Percentiles rank a stretch among this genome's conserved stretches.
These are phyloP conservation scores for Leersia perrieri DNA, from an alignment of 176 grass and related monocot species.

Conservation along the genomic window DNA sequence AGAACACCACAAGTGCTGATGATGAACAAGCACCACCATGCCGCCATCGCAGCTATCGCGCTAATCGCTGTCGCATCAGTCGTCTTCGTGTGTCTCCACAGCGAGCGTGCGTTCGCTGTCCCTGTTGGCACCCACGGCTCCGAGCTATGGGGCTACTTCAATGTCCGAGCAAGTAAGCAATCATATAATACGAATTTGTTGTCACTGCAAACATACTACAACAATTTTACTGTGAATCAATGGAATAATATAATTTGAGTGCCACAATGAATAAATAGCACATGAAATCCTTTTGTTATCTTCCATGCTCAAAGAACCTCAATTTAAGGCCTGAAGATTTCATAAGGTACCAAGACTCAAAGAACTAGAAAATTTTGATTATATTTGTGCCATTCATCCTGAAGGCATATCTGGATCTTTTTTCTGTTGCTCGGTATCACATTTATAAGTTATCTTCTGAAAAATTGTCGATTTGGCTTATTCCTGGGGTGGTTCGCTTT, in stretches of 20 bases:
- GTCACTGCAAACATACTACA: constrained; percentile 12
- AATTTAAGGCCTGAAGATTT: not conserved
- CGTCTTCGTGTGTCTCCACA: too few relatives aligned
- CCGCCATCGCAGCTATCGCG: too few relatives aligned
- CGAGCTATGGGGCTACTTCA: too few relatives aligned
- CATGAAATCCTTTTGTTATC: not conserved
- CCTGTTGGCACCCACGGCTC: too few relatives aligned
- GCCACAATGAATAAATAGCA: not conserved
- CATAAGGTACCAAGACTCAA: not conserved
- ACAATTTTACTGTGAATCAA: constrained; percentile 20
- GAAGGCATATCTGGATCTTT: not conserved
- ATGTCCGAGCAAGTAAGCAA: too few relatives aligned
- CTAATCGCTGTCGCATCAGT: too few relatives aligned
- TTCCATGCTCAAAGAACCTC: constrained; percentile 26
- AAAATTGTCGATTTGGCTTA: constrained; percentile 1
- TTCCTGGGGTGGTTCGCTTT: not conserved
- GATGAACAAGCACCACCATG: too few relatives aligned
- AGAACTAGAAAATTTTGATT: not conserved
- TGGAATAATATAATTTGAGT: constrained; percentile 25
- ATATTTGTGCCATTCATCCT: constrained; percentile 16
- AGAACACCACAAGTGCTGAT: too few relatives aligned
- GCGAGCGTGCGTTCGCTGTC: too few relatives aligned
- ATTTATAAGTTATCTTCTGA: not conserved
- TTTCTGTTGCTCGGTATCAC: not conserved
- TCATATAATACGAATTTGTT: too few relatives aligned